phyloP scores from a whole-genome alignment of 192 early-diverging fungal species.

The Podila epigama region DNA sequence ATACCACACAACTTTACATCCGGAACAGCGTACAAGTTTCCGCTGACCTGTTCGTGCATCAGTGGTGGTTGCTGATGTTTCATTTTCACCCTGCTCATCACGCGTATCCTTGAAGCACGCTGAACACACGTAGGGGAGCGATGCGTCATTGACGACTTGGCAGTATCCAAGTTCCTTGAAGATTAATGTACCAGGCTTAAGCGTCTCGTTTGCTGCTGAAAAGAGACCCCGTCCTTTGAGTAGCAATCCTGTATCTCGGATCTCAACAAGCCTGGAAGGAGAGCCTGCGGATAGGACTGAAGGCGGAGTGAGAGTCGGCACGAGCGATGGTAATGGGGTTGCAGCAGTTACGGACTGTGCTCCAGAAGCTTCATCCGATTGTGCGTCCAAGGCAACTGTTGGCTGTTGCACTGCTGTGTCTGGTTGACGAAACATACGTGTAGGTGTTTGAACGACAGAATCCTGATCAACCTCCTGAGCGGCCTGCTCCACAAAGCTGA shows the following conservation, averaged over 20 bases:
- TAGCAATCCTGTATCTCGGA: constrained; percentile 14
- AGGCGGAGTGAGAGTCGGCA: constrained; percentile 20
- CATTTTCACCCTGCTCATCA: constrained; percentile 31
- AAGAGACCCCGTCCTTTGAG: constrained; percentile 29
- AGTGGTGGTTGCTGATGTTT: constrained; percentile 2
- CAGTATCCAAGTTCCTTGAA: constrained; percentile 45
- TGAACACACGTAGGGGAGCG: constrained; percentile 29
- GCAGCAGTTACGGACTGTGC: too few relatives aligned
- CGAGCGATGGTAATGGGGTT: not conserved
- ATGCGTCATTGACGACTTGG: constrained; percentile 40
- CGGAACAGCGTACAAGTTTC: constrained; percentile 37
- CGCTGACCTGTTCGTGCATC: constrained; percentile 1
- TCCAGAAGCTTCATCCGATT: too few relatives aligned
- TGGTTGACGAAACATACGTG: not conserved
- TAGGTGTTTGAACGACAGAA: not conserved
- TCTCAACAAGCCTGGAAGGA: constrained; percentile 13
- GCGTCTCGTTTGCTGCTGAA: constrained; percentile 5
- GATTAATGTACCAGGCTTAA: constrained; percentile 21
- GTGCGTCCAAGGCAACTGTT: not conserved
- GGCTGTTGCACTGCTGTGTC: not conserved
- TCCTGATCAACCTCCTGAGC: not conserved
- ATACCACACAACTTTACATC: constrained; percentile 38
- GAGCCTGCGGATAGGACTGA: constrained; percentile 17
- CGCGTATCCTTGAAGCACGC: constrained; percentile 39
- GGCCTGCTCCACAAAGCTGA: constrained; percentile 41